Evolutionary conservation across 2,329 filamentous ascomycete genomes (phyloP).

Genomic region (Aspergillus sp.): DNA sequence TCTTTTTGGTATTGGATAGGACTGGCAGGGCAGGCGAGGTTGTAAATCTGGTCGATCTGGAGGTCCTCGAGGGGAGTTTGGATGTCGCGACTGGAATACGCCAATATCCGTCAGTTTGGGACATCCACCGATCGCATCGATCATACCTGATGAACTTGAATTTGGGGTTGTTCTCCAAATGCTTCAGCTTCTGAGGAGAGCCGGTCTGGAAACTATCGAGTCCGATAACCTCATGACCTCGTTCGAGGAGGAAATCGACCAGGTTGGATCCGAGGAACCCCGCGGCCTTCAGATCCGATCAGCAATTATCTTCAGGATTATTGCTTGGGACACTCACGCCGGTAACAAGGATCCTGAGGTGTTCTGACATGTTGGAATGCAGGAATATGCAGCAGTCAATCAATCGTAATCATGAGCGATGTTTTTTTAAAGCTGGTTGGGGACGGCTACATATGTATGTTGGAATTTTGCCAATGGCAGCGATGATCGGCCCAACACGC

Average conservation of each 20-base stretch:
- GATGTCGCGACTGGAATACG: slow-evolving; percentile 9
- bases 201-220: slow-evolving; percentile 12
- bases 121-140: neutral
- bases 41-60: slow-evolving; percentile 26
- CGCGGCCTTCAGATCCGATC: slow-evolving; percentile 4
- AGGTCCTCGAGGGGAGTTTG: slow-evolving; percentile 2
- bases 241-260: slow-evolving; percentile 10
- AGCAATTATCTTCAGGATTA: neutral
- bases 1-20: slow-evolving; percentile 28
- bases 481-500: no score
- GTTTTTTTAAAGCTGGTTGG: no score
- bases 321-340: neutral
- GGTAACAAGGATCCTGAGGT: neutral
- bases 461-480: no score
- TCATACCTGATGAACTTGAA: slow-evolving; percentile 8
- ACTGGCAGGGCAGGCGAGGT: slow-evolving; percentile 29
- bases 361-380: no score
- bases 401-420: no score
- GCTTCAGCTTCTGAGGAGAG: slow-evolving; percentile 5
- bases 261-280: slow-evolving; percentile 13
- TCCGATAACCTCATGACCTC: slow-evolving; percentile 10
- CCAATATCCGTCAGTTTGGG: no score
- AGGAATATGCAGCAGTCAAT: no score
- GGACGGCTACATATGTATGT: no score
- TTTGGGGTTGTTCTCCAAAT: slow-evolving; percentile 4